Base-by-base conservation (phyloP, 2,329 filamentous ascomycete genomes). In the Cytospora paraplurivora region DNA sequence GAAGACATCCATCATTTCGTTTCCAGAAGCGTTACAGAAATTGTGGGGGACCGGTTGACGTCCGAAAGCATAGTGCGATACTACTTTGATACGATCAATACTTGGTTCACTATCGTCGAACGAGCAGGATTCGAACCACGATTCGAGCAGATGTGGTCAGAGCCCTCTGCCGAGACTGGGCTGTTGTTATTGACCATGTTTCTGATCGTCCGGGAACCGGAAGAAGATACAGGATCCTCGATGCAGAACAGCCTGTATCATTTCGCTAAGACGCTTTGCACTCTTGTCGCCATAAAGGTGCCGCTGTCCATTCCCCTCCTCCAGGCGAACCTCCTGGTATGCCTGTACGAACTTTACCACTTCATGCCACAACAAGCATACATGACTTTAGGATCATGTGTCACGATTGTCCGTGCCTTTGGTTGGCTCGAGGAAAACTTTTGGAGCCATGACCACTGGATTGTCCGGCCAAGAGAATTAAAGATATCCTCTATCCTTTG, bases 71-170 rank as follows among this genome's bases (percentile, higher is more conserved):
- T 69, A 15, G 65, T 70, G 35, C 51, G 63, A 11, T 59, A 66
- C 33, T 74, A 72, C 55, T 74, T 74, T 52, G 44, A 33, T 8
- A 69, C 68, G 47, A 68, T 70, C 66, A 71, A 72, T 60, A 68
- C 67, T 10, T 73, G 72, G 72, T 72, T 73, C 60, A 68, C 70
- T 55, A 68, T 73, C 54, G 41, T 74, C 55, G 71, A 72, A 52
- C 67, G 61, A 17, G 34, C 65, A 12, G 61, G 50, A 4, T 72
- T 73, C 50, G 71, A 71, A 32, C 51, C 57, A 13, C 62, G 67
- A 17, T 62, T 72, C 13, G 68, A 68, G 41, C 65, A 67, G 38
- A 64, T 70, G 62, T 72, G 70, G 71, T 59, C 56, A 21, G 68
- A 66, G 34, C 71, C 71, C 33, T 68, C 70, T 33, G 71, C 71